A percentile compares a stretch with the other conserved stretches of the same genome.
Conservation (phyloP, 2,329 filamentous ascomycete species). For the Claviceps capensis region DNA sequence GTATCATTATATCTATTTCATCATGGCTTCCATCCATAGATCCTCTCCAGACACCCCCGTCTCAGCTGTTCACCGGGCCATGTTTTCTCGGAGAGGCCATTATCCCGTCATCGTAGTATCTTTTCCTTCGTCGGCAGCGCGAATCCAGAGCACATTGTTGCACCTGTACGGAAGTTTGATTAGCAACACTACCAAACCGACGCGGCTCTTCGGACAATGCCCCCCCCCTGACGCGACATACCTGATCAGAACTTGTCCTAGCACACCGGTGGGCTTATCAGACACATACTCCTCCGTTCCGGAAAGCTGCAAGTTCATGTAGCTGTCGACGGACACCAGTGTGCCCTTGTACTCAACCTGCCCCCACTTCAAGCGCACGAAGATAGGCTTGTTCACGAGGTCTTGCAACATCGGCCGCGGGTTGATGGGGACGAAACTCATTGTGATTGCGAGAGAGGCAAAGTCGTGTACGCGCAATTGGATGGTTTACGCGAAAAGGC, state of each 20-base stretch:
- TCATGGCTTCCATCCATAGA: no score
- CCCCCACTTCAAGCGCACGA: constrained; percentile 94
- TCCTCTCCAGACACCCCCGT: no score
- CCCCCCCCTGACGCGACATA: constrained; percentile 24
- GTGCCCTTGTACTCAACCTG: constrained; percentile 94
- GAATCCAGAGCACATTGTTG: constrained; percentile 96
- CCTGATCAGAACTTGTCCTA: constrained; percentile 90
- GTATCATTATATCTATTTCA: constrained; percentile 3
- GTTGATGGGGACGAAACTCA: constrained; percentile 77
- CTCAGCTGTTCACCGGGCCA: no score
- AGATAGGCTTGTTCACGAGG: constrained; percentile 80
- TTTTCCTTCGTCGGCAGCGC: constrained; percentile 20
- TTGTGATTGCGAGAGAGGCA: constrained; percentile 9
- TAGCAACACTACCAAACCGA: not conserved
- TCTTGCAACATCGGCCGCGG: constrained; percentile 92
- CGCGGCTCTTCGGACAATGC: not conserved
- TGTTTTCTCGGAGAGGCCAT: no score
- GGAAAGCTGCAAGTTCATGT: constrained; percentile 96
- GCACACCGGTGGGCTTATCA: constrained; percentile 66
- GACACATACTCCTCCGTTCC: constrained; percentile 87
- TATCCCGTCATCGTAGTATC: constrained; percentile 5
- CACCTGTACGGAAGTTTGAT: constrained; percentile 39
- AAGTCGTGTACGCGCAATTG: not conserved
- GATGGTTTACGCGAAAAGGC: not conserved
- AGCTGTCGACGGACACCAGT: constrained; percentile 86